Conservation (phyloP, 2,329 filamentous ascomycete genomes). For the Arthrinium puccinioides region DNA sequence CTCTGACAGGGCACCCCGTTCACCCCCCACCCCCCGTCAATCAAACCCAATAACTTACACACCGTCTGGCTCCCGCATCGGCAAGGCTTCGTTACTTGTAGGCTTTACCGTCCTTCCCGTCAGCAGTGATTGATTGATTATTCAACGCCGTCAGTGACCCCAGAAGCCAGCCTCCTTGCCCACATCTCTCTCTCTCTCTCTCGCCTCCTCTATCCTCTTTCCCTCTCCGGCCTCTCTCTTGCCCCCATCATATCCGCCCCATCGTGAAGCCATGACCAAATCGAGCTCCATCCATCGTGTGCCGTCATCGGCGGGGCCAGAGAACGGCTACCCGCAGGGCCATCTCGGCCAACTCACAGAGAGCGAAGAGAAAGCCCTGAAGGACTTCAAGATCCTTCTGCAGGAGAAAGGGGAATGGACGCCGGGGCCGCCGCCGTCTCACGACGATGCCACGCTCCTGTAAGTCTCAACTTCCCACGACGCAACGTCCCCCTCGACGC, state of each 20-base stretch:
- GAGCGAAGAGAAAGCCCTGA: conserved; percentile 60
- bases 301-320: conserved; percentile 22
- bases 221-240: background rate
- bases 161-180: no score
- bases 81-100: no score
- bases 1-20: no score
- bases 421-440: conserved; percentile 48
- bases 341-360: conserved; percentile 71
- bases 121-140: no score
- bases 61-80: no score
- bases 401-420: conserved; percentile 58
- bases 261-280: conserved; percentile 13
- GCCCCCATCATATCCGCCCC: no score
- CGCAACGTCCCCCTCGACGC: background rate
- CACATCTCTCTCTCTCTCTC: background rate
- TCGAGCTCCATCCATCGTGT: conserved; percentile 18
- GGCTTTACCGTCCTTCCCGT: no score
- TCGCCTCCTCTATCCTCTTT: background rate
- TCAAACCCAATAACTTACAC: no score
- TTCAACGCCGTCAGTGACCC: no score
- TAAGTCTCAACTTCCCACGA: conserved; percentile 29
- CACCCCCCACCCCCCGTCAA: no score
- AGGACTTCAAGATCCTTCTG: conserved; percentile 64
- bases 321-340: conserved; percentile 60
- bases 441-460: conserved; percentile 69